Evolutionary conservation across 305 asterid species (phyloP).

Genomic region (Rubia occidens): DNA sequence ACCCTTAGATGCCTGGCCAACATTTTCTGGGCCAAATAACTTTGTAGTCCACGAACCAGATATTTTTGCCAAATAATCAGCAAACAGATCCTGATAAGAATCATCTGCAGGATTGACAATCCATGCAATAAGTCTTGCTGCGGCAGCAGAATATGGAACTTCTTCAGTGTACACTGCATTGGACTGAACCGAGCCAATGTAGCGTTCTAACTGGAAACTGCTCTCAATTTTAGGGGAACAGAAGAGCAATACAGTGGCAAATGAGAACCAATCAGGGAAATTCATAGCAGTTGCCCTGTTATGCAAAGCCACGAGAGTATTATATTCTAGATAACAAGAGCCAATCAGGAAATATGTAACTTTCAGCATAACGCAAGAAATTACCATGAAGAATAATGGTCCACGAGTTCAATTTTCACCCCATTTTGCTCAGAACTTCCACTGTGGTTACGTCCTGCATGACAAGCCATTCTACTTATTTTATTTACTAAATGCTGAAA

Average conservation of each 20-base stretch:
- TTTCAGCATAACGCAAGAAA: constrained; percentile 19
- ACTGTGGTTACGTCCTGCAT: constrained; percentile 20
- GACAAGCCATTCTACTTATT: constrained; percentile 31
- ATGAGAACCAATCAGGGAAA: constrained; percentile 72
- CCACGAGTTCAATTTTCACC: constrained; percentile 31
- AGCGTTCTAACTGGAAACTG: constrained; percentile 20
- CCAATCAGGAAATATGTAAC: constrained; percentile 17
- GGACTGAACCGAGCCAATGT: constrained; percentile 19
- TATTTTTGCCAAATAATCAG: constrained; percentile 36
- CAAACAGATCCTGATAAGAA: constrained; percentile 30
- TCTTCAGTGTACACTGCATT: constrained; percentile 22
- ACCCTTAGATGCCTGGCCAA: constrained; percentile 21
- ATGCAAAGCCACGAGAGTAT: constrained; percentile 18
- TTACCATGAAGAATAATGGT: constrained; percentile 63
- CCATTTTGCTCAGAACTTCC: constrained; percentile 30
- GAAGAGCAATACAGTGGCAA: constrained; percentile 56
- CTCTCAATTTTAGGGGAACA: constrained; percentile 20
- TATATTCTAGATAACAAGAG: constrained; percentile 16
- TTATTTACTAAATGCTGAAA: constrained; percentile 42
- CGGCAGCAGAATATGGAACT: constrained; percentile 33
- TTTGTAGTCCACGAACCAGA: constrained; percentile 39
- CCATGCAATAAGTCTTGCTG: constrained; percentile 71
- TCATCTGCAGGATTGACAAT: constrained; percentile 43
- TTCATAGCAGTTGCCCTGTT: constrained; percentile 61
- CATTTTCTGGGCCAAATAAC: constrained; percentile 24